A percentile compares a stretch with the other conserved stretches of the same genome.
Conservation (phyloP, 2,329 filamentous ascomycete genomes). For the Escovopsis sp. region DNA sequence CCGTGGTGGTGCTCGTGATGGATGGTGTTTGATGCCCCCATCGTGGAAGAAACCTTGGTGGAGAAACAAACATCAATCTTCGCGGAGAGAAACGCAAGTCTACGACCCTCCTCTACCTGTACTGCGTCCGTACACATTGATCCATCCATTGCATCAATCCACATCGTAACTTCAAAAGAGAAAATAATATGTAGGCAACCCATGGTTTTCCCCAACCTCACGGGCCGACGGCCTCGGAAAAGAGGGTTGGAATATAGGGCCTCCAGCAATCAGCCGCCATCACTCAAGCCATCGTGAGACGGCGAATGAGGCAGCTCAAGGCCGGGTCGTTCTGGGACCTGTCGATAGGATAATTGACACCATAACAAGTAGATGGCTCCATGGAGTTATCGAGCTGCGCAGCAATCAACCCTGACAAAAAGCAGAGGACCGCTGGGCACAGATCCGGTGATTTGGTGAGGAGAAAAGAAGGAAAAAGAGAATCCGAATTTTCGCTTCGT, state of each 20-base stretch:
- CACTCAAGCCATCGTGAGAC: conserved; percentile 46
- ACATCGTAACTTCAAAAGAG: not conserved
- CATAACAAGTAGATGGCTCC: conserved; percentile 63
- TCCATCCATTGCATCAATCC: too few relatives aligned
- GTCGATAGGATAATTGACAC: conserved; percentile 88
- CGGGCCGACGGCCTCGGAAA: conserved; percentile 77
- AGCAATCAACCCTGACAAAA: conserved; percentile 57
- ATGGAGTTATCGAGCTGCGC: conserved; percentile 71
- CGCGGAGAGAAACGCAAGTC: too few relatives aligned
- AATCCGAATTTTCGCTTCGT: too few relatives aligned
- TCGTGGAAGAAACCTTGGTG: too few relatives aligned
- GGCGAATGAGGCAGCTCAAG: conserved; percentile 52
- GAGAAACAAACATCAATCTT: too few relatives aligned
- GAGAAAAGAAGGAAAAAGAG: conserved; percentile 14
- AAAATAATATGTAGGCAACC: conserved; percentile 46
- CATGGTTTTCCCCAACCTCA: conserved; percentile 92
- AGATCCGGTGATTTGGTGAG: conserved; percentile 52
- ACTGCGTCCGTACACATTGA: too few relatives aligned
- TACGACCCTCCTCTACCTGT: too few relatives aligned
- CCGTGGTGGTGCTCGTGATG: too few relatives aligned
- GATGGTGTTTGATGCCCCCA: too few relatives aligned
- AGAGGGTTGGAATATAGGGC: conserved; percentile 82
- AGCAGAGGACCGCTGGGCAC: conserved; percentile 68
- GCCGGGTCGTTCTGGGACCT: conserved; percentile 72
- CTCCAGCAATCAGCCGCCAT: conserved; percentile 43